Base-by-base conservation (phyloP, 2,329 filamentous ascomycete species). In the Paecilomyces sp. region DNA sequence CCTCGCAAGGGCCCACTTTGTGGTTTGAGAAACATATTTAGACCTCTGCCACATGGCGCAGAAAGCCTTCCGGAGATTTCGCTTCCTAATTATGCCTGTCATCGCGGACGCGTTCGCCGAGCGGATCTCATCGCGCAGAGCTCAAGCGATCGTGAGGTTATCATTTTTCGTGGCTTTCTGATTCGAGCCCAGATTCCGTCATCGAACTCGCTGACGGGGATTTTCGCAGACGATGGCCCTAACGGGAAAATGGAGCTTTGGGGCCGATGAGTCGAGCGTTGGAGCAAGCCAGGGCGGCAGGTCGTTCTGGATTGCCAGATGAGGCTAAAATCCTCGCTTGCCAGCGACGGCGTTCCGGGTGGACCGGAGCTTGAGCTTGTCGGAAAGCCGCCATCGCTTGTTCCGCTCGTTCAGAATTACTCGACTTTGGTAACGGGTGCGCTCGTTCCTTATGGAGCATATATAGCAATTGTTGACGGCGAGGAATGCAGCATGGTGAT, bases 271-370 rank as follows among this genome's bases (percentile, higher is more conserved):
- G 51, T 13, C 11, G 28, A 24, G 51, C 24, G 18, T 22, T 15
- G 50, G 50, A 24, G 50, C 50, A 24, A 28, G 25, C 25, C 25
- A 28, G 25, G 13, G 28, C 22, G 28, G n/a, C 54, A 12, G 33
- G 57, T 56, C 57, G 57, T 59, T 59, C 57, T 50, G 34, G 41
- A 30, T 59, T 59, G 50, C 57, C 57, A 28, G 24, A 58, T 58
- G 50, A 18, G 57, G 57, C 18, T 28, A 58, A 47, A 36, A 9
- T 24, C 30, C 15, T 25, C 57, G 25, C 57, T 59, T 56, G 53
- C 22, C 15, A 33, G n/a, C 57, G 47, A 53, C 33, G 41, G 31
- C 52, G 33, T 13, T 25, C 15, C 28, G 57, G 41, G 36, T 25
- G n/a, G 22, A n/a, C n/a, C 15, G 53, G 13, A 13, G 18, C 15